phyloP scores from a whole-genome alignment of 371 early-diverging fungal species.

The Chytridium lagenaria region DNA sequence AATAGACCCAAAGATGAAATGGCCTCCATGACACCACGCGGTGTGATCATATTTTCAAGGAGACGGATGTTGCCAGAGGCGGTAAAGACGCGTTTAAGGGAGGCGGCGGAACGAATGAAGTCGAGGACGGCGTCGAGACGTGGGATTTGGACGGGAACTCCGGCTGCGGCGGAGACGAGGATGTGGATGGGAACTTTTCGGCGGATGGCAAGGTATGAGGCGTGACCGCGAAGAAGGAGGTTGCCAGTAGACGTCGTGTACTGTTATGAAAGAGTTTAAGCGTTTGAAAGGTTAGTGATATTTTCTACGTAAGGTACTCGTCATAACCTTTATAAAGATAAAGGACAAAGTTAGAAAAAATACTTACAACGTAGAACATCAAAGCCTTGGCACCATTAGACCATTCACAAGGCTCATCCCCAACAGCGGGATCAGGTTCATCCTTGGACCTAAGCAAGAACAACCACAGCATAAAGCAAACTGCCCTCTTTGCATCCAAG shows the following conservation, averaged over 20 bases:
- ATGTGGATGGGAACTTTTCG: neutral
- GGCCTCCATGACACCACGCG: conserved; percentile 19
- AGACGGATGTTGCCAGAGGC: neutral
- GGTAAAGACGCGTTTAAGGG: conserved; percentile 8
- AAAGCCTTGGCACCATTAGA: conserved; percentile 13
- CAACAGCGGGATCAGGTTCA: conserved; percentile 45
- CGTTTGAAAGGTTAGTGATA: neutral
- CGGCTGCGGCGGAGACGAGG: conserved; percentile 3
- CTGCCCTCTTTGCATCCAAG: conserved; percentile 7
- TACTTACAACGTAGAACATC: conserved; percentile 15
- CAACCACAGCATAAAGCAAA: neutral
- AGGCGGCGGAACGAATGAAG: conserved; percentile 19
- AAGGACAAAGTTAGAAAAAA: neutral
- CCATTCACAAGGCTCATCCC: conserved; percentile 36
- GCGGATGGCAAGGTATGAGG: conserved; percentile 15
- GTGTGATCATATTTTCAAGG: neutral
- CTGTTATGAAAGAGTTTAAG: neutral
- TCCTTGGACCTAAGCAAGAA: neutral
- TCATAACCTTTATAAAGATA: too few species aligned
- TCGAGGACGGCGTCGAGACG: conserved; percentile 21
- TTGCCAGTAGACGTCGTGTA: conserved; percentile 20
- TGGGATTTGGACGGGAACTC: neutral
- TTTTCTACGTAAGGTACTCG: too few species aligned
- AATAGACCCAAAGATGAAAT: conserved; percentile 11
- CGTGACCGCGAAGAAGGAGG: conserved; percentile 22